phyloP scores from a whole-genome alignment of 345 rosid species.

The Limnanthes douglasii region DNA sequence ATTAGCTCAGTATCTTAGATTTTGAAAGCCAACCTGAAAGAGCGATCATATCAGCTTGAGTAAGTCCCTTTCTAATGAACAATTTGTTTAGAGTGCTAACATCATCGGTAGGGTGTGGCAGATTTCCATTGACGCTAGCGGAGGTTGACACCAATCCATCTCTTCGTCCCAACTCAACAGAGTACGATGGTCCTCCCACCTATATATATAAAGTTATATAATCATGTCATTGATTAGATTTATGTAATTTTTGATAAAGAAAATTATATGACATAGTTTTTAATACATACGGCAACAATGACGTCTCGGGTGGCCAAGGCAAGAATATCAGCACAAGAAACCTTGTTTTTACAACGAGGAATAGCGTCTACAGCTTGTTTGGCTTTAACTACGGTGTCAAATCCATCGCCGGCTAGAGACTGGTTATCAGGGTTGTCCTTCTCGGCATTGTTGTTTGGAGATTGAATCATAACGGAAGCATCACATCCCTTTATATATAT shows the following conservation, averaged over 20 bases:
- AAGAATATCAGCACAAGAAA: constrained; percentile 26
- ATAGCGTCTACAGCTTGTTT: constrained; percentile 17
- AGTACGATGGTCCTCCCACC: constrained; percentile 23
- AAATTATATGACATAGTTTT: too few relatives aligned
- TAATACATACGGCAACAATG: constrained; percentile 12
- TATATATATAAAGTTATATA: constrained; percentile 4
- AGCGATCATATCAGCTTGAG: constrained; percentile 18
- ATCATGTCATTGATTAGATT: not conserved
- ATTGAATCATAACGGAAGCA: constrained; percentile 23
- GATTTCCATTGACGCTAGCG: constrained; percentile 15
- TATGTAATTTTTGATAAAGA: too few relatives aligned
- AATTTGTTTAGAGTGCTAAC: constrained; percentile 10
- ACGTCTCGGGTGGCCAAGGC: constrained; percentile 25
- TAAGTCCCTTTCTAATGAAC: constrained; percentile 18
- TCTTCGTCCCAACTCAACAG: constrained; percentile 20
- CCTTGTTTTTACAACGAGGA: constrained; percentile 12
- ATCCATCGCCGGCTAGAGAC: constrained; percentile 23
- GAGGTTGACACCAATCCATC: constrained; percentile 15
- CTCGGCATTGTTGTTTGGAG: constrained; percentile 18
- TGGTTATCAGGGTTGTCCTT: constrained; percentile 20
- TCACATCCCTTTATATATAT: constrained; percentile 20
- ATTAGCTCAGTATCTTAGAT: not conserved
- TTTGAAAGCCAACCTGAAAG: constrained; percentile 18
- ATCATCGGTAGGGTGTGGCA: constrained; percentile 12
- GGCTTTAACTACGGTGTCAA: constrained; percentile 21